These are phyloP conservation scores for Gamarada debralockiae DNA, from an alignment of 495 filamentous ascomycete genomes.

Conservation along the genomic window DNA sequence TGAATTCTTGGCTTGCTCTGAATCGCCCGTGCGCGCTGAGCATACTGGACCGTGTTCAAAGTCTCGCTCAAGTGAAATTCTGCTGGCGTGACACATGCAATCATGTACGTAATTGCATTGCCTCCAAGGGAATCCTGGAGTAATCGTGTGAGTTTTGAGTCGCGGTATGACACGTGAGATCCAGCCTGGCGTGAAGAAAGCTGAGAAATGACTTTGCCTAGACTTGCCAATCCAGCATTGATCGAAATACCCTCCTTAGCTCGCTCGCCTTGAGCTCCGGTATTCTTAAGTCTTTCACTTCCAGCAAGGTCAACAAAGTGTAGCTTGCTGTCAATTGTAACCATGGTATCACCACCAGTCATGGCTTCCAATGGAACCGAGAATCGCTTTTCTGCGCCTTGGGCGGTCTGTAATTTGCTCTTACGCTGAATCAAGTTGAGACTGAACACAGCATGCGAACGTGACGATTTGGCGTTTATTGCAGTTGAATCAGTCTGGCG, in stretches of 20 bases:
- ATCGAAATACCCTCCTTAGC: slow-evolving; percentile 98
- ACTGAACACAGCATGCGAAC: slow-evolving; percentile 97
- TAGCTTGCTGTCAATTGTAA: slow-evolving; percentile 96
- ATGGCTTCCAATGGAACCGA: slow-evolving; percentile 85
- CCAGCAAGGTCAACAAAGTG: slow-evolving; percentile 98
- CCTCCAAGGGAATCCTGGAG: slow-evolving; percentile 98
- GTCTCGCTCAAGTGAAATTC: slow-evolving; percentile 98
- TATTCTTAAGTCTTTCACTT: slow-evolving; percentile 96
- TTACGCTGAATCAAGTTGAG: slow-evolving; percentile 90
- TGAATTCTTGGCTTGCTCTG: slow-evolving; percentile 98
- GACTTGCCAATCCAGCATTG: slow-evolving; percentile 90
- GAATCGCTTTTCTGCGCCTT: slow-evolving; percentile 70
- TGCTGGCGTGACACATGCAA: slow-evolving; percentile 94
- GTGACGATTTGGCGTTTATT: slow-evolving; percentile 97
- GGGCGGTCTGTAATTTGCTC: slow-evolving; percentile 49
- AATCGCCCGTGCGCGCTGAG: slow-evolving; percentile 91
- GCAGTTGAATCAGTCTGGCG: slow-evolving; percentile 98
- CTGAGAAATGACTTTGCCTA: slow-evolving; percentile 98
- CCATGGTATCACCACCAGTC: slow-evolving; percentile 57
- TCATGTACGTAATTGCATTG: slow-evolving; percentile 98
- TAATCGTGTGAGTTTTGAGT: slow-evolving; percentile 92
- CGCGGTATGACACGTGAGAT: slow-evolving; percentile 94
- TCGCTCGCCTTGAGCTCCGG: slow-evolving; percentile 89
- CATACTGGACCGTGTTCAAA: slow-evolving; percentile 95
- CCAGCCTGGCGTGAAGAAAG: slow-evolving; percentile 85